Conservation (phyloP, 78 protist genomes). For the Chrysochromulina parva region DNA sequence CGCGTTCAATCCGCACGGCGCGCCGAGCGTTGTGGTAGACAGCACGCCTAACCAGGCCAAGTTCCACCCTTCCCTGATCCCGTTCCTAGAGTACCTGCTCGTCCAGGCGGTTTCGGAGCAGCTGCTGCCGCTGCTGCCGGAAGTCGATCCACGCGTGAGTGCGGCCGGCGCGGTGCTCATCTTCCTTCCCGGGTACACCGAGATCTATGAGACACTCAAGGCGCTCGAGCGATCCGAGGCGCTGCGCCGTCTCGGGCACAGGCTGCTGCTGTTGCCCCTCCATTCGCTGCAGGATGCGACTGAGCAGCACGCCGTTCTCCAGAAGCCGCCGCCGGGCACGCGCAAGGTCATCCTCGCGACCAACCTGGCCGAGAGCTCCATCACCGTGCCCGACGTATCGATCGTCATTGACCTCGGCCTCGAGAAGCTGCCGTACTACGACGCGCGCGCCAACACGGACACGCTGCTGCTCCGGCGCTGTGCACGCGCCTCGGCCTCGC, state of each 20-base stretch:
- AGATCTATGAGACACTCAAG: not conserved
- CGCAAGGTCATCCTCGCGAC: conserved; percentile 48
- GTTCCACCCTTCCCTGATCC: too few relatives aligned
- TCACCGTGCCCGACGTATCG: conserved; percentile 46
- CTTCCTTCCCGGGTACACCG: not conserved
- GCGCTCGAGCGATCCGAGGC: not conserved
- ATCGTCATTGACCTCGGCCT: conserved; percentile 41
- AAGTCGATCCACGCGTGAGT: not conserved
- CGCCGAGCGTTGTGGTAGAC: too few relatives aligned
- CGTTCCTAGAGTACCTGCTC: too few relatives aligned
- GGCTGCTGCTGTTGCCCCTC: not conserved
- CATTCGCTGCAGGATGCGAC: not conserved
- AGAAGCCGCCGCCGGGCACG: not conserved
- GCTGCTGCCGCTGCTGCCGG: not conserved
- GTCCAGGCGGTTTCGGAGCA: not conserved
- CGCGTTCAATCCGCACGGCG: too few relatives aligned
- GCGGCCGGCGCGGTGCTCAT: not conserved
- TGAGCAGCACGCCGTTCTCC: not conserved
- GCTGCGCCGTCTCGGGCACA: not conserved
- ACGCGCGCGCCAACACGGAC: not conserved
- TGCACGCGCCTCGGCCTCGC: not conserved
- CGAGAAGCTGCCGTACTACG: not conserved
- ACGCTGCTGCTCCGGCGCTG: not conserved
- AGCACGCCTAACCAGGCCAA: too few relatives aligned
- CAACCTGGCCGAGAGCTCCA: conserved; percentile 68